These are phyloP conservation scores for Mikania micrantha DNA, from an alignment of 129 eudicot genomes.

Conservation along the genomic window DNA sequence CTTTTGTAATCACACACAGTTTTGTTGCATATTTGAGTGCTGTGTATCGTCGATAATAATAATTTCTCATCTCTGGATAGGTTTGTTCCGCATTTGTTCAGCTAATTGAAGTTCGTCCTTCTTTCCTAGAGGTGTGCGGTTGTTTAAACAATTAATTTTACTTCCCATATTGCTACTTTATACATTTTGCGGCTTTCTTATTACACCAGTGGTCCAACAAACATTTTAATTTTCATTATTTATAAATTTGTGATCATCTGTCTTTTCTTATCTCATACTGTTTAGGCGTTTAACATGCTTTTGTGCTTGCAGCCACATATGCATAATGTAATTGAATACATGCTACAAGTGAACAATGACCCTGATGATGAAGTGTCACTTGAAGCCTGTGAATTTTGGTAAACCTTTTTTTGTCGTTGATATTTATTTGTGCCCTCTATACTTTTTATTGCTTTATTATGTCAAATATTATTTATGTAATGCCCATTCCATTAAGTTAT, in stretches of 20 bases:
- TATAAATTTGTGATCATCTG: not conserved
- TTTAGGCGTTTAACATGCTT: slow-evolving; percentile 25
- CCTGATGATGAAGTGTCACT: slow-evolving; percentile 94
- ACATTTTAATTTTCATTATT: not conserved
- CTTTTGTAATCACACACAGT: not conserved
- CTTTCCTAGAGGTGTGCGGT: slow-evolving; percentile 76
- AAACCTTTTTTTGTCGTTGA: slow-evolving; percentile 11
- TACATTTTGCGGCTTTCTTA: slow-evolving; percentile 12
- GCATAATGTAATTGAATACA: slow-evolving; percentile 79
- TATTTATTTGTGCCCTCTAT: not conserved
- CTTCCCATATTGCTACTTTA: not conserved
- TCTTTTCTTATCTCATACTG: not conserved
- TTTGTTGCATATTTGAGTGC: slow-evolving; percentile 9
- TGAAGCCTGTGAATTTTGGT: slow-evolving; percentile 99
- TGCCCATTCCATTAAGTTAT: too few species aligned
- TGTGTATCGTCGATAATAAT: slow-evolving; percentile 7
- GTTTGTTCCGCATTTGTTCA: slow-evolving; percentile 95
- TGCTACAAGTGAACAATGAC: slow-evolving; percentile 94
- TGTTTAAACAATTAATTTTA: not conserved
- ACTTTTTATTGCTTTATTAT: not conserved
- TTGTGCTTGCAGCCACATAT: slow-evolving; percentile 72
- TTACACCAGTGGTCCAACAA: not conserved
- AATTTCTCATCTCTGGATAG: slow-evolving; percentile 35
- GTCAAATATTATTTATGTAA: not conserved
- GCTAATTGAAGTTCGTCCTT: slow-evolving; percentile 85